phyloP scores from a whole-genome alignment of 2,329 filamentous ascomycete species.

The Hirsutella minnesotensis region DNA sequence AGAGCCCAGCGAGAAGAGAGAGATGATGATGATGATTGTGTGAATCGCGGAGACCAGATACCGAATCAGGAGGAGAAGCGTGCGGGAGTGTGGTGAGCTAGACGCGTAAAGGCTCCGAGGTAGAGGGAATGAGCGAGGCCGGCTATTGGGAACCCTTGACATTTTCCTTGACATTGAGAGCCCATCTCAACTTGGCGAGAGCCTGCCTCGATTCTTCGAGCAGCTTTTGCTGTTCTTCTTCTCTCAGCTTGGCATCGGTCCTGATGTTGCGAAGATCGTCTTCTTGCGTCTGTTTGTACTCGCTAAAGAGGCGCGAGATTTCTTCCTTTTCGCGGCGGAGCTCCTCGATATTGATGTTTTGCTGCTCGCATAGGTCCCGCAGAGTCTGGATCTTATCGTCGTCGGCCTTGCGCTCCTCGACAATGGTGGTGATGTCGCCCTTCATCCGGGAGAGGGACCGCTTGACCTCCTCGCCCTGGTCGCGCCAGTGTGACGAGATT shows the following conservation, averaged over 20 bases:
- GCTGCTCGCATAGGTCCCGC: constrained; percentile 60
- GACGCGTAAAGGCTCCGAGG: no score
- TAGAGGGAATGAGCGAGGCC: neutral
- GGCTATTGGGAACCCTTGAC: constrained; percentile 40
- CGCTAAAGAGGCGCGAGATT: constrained; percentile 47
- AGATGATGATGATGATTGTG: no score
- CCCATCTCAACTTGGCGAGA: constrained; percentile 62
- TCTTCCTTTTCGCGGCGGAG: constrained; percentile 49
- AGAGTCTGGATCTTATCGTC: constrained; percentile 53
- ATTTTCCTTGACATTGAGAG: constrained; percentile 54
- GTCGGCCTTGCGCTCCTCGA: constrained; percentile 44
- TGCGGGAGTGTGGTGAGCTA: no score
- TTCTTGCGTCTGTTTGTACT: constrained; percentile 54
- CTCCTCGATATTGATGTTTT: constrained; percentile 54
- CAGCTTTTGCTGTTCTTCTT: constrained; percentile 47
- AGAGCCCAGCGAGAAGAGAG: neutral
- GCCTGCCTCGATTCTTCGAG: constrained; percentile 47
- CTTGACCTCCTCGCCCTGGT: constrained; percentile 51
- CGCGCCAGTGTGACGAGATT: constrained; percentile 54
- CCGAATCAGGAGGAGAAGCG: no score
- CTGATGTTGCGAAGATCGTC: constrained; percentile 49
- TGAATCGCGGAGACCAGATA: no score
- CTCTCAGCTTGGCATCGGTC: constrained; percentile 40
- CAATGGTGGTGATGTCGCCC: constrained; percentile 40
- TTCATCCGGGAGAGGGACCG: constrained; percentile 36